Conservation (phyloP, 2,329 filamentous ascomycete genomes). For the Sarocladium kiliense region DNA sequence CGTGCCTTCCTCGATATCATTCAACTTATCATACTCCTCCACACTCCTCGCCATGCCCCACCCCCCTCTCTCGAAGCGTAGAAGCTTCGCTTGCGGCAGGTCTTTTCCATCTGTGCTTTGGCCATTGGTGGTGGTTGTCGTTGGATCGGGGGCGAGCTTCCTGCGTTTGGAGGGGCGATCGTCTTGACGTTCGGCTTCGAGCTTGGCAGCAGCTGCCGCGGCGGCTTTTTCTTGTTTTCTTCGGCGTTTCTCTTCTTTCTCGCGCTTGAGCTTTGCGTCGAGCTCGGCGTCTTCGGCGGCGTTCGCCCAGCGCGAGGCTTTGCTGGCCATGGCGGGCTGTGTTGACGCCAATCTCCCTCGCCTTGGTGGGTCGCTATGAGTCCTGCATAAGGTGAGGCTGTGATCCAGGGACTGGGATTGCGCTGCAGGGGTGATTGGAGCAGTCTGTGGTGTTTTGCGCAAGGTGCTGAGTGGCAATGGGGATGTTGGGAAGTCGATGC, state of each 20-base stretch:
- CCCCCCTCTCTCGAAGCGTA: slow-evolving; percentile 61
- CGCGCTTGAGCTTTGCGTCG: slow-evolving; percentile 66
- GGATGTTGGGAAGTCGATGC: too few relatives aligned
- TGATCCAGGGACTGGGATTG: too few relatives aligned
- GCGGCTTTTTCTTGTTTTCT: slow-evolving; percentile 75
- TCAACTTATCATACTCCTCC: slow-evolving; percentile 84
- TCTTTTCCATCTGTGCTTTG: slow-evolving; percentile 17
- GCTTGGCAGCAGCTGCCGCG: slow-evolving; percentile 53
- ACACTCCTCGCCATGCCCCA: slow-evolving; percentile 74
- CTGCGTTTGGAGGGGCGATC: slow-evolving; percentile 56
- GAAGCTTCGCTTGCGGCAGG: slow-evolving; percentile 42
- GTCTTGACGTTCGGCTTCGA: slow-evolving; percentile 42
- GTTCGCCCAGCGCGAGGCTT: slow-evolving; percentile 82
- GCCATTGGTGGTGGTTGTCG: slow-evolving; percentile 15
- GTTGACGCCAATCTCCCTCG: background rate
- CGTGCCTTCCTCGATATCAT: slow-evolving; percentile 95
- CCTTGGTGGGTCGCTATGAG: background rate
- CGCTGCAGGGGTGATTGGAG: too few relatives aligned
- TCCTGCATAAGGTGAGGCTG: background rate
- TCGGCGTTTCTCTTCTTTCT: slow-evolving; percentile 87
- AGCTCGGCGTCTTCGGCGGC: slow-evolving; percentile 74
- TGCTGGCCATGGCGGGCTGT: slow-evolving; percentile 48
- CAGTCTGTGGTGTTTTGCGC: too few relatives aligned
- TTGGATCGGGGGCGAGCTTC: slow-evolving; percentile 46
- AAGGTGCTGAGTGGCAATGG: background rate